Conservation (phyloP, 2,329 filamentous ascomycete genomes). For the Diaporthe sp. region DNA sequence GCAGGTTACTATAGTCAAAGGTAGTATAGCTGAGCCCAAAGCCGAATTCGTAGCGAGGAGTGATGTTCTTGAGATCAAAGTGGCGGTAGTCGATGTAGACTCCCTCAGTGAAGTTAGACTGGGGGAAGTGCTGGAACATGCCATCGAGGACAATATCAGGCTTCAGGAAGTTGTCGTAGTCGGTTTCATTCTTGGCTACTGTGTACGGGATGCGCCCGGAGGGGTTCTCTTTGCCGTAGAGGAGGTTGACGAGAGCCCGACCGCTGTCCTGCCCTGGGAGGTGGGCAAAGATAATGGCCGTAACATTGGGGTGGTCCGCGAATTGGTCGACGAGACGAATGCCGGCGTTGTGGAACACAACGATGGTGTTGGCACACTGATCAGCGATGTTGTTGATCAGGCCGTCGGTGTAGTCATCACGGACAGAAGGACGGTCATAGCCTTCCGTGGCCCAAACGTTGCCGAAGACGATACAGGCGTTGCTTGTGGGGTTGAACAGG, state of each 20-base stretch:
- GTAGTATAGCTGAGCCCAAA: conserved; percentile 70
- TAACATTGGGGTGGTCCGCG: conserved; percentile 74
- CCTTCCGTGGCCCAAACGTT: conserved; percentile 82
- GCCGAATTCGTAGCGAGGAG: conserved; percentile 68
- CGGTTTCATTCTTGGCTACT: conserved; percentile 66
- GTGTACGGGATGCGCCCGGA: conserved; percentile 75
- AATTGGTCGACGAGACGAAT: conserved; percentile 72
- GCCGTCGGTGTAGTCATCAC: conserved; percentile 75
- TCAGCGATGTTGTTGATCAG: conserved; percentile 70
- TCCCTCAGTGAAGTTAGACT: conserved; percentile 66
- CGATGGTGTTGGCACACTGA: conserved; percentile 73
- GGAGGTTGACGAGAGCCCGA: conserved; percentile 64
- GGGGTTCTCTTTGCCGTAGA: conserved; percentile 70
- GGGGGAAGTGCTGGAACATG: conserved; percentile 65
- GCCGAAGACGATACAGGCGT: conserved; percentile 78
- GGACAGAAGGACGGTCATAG: conserved; percentile 71
- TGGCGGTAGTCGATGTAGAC: conserved; percentile 69
- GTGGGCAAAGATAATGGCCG: conserved; percentile 74
- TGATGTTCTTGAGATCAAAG: conserved; percentile 63
- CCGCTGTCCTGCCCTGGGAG: conserved; percentile 76
- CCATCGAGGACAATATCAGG: conserved; percentile 65
- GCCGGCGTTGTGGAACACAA: conserved; percentile 75
- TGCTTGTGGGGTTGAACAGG: conserved; percentile 61
- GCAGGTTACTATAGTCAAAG: conserved; percentile 62
- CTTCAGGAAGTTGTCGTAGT: conserved; percentile 64